Evolutionary conservation across 2,329 filamentous ascomycete genomes (phyloP).

Genomic region (Apiospora pterosperma): DNA sequence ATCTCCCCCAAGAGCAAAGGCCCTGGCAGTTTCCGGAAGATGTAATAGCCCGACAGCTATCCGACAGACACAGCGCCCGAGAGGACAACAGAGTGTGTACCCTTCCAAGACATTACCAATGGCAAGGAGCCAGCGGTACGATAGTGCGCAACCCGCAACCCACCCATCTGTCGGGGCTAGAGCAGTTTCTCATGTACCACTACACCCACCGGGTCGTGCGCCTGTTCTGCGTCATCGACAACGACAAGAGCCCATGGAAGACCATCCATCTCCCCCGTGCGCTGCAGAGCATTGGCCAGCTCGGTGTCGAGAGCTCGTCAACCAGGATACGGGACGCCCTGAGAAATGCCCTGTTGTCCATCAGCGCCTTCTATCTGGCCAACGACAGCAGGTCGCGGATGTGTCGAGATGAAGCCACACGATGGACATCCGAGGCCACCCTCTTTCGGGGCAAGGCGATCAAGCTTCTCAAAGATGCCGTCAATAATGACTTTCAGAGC

Average conservation of each 20-base stretch:
- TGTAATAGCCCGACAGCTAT: too few species aligned
- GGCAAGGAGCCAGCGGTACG: too few species aligned
- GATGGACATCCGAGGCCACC: conserved; percentile 13
- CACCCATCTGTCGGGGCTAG: conserved; percentile 7
- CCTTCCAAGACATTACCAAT: too few species aligned
- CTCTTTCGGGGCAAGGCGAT: conserved; percentile 16
- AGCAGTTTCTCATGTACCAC: conserved; percentile 21
- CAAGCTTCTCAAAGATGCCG: conserved; percentile 16
- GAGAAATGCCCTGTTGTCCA: conserved; percentile 19
- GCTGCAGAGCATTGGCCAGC: conserved; percentile 19
- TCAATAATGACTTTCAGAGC: conserved; percentile 12
- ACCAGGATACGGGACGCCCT: conserved; percentile 19
- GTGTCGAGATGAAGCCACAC: conserved; percentile 1
- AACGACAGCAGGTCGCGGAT: conserved; percentile 15
- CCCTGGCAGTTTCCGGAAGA: too few species aligned
- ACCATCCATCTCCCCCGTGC: conserved; percentile 22
- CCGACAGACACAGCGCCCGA: too few species aligned
- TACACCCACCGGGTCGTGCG: conserved; percentile 21
- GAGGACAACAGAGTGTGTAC: too few species aligned
- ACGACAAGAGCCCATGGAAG: conserved; percentile 23
- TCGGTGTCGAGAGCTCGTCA: conserved; percentile 18
- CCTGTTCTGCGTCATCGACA: conserved; percentile 24
- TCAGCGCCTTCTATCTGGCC: conserved; percentile 22
- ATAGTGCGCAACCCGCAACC: too few species aligned
- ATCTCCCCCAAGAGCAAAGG: too few species aligned